These are phyloP conservation scores for Phyllosticta citribraziliensis DNA, from an alignment of 2,329 filamentous ascomycete genomes.

Conservation along the genomic window DNA sequence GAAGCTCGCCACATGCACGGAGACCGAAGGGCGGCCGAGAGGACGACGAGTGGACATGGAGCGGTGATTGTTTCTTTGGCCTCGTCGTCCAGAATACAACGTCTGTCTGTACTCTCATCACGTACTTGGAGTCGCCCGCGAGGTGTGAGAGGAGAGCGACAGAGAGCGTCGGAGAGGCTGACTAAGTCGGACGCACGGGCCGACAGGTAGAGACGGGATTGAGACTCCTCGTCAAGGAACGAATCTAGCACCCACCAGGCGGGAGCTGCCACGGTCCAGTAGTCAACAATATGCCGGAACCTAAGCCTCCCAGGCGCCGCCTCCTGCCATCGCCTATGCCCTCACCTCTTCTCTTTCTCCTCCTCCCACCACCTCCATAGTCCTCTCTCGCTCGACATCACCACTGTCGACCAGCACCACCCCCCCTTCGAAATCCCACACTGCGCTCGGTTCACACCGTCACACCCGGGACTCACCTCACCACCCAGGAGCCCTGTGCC, in stretches of 20 bases:
- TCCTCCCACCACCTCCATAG: constrained; percentile 9
- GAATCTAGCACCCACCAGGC: not conserved
- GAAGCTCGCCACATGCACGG: not conserved
- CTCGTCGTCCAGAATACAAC: too few species aligned
- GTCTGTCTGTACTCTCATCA: too few species aligned
- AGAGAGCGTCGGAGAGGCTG: too few species aligned
- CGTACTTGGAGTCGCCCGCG: too few species aligned
- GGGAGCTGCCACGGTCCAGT: not conserved
- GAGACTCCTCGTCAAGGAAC: not conserved
- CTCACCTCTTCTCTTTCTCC: constrained; percentile 3
- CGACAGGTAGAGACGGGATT: not conserved
- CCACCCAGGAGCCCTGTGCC: constrained; percentile 9
- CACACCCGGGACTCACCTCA: constrained; percentile 10
- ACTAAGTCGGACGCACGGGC: too few species aligned
- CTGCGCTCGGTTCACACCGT: constrained; percentile 10
- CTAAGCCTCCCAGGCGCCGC: constrained; percentile 7
- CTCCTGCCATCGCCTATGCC: constrained; percentile 5
- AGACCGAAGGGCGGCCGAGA: not conserved
- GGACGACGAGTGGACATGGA: not conserved
- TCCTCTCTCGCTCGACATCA: constrained; percentile 2
- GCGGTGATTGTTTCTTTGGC: too few species aligned
- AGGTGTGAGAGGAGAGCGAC: too few species aligned
- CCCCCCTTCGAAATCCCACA: constrained; percentile 7
- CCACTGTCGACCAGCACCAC: not conserved
- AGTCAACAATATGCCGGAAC: constrained; percentile 5